Evolutionary conservation across 495 filamentous ascomycete genomes (phyloP).

Genomic region (Saxophila tyrrhenica): DNA sequence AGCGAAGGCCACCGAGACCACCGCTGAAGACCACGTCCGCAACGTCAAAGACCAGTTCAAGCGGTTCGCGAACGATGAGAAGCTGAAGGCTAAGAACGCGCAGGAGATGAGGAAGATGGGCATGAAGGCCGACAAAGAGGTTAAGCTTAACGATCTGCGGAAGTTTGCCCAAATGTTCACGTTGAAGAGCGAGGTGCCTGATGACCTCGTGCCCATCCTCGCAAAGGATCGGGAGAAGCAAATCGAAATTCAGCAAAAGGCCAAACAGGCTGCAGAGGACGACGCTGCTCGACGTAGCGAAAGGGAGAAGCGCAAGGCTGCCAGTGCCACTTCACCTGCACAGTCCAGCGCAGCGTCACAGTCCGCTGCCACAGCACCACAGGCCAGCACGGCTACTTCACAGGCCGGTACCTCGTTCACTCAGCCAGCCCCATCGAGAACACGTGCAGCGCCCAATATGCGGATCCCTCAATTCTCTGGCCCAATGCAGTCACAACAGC

Average conservation of each 20-base stretch:
- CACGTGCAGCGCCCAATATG: constrained; percentile 3
- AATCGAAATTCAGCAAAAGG: constrained; percentile 79
- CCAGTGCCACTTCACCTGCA: constrained; percentile 28
- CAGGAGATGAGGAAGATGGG: too few species aligned
- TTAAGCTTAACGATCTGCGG: constrained; percentile 86
- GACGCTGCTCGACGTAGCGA: constrained; percentile 18
- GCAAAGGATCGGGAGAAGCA: constrained; percentile 92
- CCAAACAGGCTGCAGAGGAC: constrained; percentile 30
- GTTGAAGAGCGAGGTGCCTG: constrained; percentile 77
- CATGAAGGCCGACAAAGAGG: constrained; percentile 66
- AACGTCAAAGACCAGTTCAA: constrained; percentile 73
- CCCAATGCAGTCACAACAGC: constrained; percentile 3
- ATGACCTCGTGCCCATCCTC: constrained; percentile 85
- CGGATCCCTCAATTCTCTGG: neutral
- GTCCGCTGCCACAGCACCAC: constrained; percentile 14
- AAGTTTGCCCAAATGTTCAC: constrained; percentile 93
- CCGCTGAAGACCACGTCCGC: constrained; percentile 63
- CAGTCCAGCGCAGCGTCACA: constrained; percentile 2
- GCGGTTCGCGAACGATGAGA: constrained; percentile 67
- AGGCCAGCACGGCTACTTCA: constrained; percentile 11
- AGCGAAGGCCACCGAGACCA: constrained; percentile 36
- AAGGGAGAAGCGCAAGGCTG: constrained; percentile 51
- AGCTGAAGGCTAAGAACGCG: constrained; percentile 49
- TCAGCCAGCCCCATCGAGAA: neutral
- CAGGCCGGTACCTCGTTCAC: neutral